Percentiles rank a stretch among this genome's conserved stretches.
Evolutionary conservation across 2,329 filamentous ascomycete genomes (phyloP).

Genomic region (Colletotrichum eleusines): DNA sequence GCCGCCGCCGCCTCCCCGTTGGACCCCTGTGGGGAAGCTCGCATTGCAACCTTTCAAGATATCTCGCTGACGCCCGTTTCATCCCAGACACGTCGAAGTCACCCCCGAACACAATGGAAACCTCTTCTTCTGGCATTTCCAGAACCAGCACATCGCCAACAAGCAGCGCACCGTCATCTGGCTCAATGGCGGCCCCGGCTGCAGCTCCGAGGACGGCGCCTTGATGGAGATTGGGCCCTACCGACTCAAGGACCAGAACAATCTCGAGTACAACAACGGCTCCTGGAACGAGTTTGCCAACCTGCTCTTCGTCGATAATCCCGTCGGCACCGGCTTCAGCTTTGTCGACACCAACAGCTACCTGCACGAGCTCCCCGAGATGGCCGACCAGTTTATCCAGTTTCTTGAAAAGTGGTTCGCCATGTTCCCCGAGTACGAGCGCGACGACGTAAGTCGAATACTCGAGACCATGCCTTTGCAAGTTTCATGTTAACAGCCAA

Average conservation of each 20-base stretch:
- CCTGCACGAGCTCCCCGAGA: conserved; percentile 84
- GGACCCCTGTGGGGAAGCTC: background rate
- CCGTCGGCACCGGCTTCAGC: conserved; percentile 95
- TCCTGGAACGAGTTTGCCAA: conserved; percentile 99
- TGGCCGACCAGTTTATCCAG: conserved; percentile 87
- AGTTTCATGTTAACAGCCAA: background rate
- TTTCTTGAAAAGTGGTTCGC: conserved; percentile 94
- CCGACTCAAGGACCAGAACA: conserved; percentile 80
- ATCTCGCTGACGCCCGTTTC: conserved; percentile 45
- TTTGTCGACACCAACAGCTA: conserved; percentile 93
- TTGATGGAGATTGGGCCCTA: conserved; percentile 98
- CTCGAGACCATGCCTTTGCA: background rate
- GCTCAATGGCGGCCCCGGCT: conserved; percentile 97
- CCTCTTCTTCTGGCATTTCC: conserved; percentile 98
- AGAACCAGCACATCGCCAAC: conserved; percentile 95
- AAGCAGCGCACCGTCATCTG: conserved; percentile 92
- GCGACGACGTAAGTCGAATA: conserved; percentile 84
- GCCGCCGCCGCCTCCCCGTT: background rate
- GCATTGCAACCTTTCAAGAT: conserved; percentile 4
- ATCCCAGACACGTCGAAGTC: conserved; percentile 87
- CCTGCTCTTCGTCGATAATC: conserved; percentile 95
- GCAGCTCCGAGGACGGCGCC: conserved; percentile 96
- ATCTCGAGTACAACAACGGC: conserved; percentile 85
- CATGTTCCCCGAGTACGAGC: conserved; percentile 90
- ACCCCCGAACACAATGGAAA: conserved; percentile 88